Evolutionary conservation across 2,329 filamentous ascomycete genomes (phyloP).

Genomic region (Chlorencoelia australis): DNA sequence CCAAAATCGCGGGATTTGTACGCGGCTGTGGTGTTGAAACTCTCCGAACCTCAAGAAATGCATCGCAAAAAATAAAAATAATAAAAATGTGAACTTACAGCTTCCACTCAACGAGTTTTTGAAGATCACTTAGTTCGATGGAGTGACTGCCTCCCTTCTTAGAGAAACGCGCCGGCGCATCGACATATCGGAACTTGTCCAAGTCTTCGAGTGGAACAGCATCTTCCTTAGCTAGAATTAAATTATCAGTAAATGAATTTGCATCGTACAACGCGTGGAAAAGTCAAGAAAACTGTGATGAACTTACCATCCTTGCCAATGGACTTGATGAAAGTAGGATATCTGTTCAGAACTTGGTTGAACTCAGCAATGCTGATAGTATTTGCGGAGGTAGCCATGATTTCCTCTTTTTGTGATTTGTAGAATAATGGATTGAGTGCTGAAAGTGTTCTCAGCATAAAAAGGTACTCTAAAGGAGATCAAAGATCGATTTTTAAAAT

Average conservation of each 20-base stretch:
- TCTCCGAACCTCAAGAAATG: slow-evolving; percentile 4
- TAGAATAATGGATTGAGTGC: slow-evolving; percentile 9
- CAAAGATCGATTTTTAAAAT: neutral
- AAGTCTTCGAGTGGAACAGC: slow-evolving; percentile 38
- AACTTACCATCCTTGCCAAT: slow-evolving; percentile 19
- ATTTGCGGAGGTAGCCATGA: slow-evolving; percentile 7
- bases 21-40: too few relatives aligned
- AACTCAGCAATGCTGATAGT: slow-evolving; percentile 22
- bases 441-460: slow-evolving; percentile 7
- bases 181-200: slow-evolving; percentile 48
- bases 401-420: slow-evolving; percentile 12
- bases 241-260: slow-evolving; percentile 10
- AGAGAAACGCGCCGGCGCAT: slow-evolving; percentile 39
- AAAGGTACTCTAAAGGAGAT: too few relatives aligned
- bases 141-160: slow-evolving; percentile 23
- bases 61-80: slow-evolving; percentile 5
- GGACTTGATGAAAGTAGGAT: slow-evolving; percentile 18
- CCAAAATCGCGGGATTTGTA: neutral
- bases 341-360: slow-evolving; percentile 20
- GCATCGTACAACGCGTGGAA: neutral
- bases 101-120: slow-evolving; percentile 59
- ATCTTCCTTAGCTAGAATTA: slow-evolving; percentile 18
- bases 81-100: slow-evolving; percentile 39
- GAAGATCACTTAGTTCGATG: slow-evolving; percentile 48
- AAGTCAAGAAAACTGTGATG: neutral